Evolutionary conservation across 352 stramenopile species (phyloP).

Genomic region (Phytophthora multivora): DNA sequence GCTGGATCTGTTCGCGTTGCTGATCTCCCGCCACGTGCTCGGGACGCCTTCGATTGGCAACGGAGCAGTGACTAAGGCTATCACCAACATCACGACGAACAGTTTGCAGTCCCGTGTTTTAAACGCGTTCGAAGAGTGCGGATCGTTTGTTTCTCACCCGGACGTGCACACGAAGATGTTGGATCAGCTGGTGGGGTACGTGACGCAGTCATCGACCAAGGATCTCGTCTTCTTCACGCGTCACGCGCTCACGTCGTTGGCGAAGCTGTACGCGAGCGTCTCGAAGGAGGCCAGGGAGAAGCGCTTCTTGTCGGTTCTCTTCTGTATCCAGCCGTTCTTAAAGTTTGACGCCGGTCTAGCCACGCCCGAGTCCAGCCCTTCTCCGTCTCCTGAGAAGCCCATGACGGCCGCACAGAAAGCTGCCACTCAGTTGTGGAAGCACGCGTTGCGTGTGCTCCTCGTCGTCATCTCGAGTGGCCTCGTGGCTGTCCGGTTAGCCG

Average conservation of each 20-base stretch:
- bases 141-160: conserved; percentile 65
- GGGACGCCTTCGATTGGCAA: conserved; percentile 32
- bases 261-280: conserved; percentile 77
- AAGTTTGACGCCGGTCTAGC: conserved; percentile 36
- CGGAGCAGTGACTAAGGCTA: conserved; percentile 31
- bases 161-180: conserved; percentile 68
- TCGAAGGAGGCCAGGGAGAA: conserved; percentile 53
- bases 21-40: conserved; percentile 77
- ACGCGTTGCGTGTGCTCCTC: conserved; percentile 71
- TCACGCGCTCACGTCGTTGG: conserved; percentile 74
- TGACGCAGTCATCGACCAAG: conserved; percentile 44
- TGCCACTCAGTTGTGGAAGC: conserved; percentile 74
- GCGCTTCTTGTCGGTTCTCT: conserved; percentile 65
- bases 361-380: conserved; percentile 5
- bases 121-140: conserved; percentile 86
- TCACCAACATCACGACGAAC: conserved; percentile 79
- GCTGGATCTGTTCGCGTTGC: conserved; percentile 63
- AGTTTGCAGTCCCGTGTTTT: conserved; percentile 82
- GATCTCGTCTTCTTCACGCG: conserved; percentile 81
- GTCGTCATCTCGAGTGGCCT: conserved; percentile 78
- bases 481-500: conserved; percentile 49
- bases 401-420: conserved; percentile 69
- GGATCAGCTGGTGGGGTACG: conserved; percentile 74
- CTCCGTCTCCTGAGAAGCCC: conserved; percentile 38
- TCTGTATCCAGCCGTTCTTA: conserved; percentile 73